Conservation (phyloP, 1,284 basidiomycete species). For the Fomitiporia mediterranea region DNA sequence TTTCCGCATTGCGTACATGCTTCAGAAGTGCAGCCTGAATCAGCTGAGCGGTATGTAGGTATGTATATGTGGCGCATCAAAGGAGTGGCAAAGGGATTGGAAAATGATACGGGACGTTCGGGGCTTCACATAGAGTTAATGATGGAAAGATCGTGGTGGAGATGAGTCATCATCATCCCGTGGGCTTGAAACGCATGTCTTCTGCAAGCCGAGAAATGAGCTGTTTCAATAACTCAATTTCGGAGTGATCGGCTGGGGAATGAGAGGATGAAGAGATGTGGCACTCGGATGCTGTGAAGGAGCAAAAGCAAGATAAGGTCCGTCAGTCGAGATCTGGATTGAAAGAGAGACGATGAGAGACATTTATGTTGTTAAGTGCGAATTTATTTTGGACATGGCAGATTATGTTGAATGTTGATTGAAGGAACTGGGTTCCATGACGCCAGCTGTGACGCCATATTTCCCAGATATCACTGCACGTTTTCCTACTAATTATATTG, state of each 20-base stretch:
- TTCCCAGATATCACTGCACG: no score
- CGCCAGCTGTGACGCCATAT: constrained; percentile 1
- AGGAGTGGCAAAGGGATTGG: neutral
- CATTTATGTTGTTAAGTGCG: no score
- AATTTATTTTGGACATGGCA: neutral
- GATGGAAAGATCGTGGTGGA: neutral
- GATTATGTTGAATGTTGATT: neutral
- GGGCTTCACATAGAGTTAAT: neutral
- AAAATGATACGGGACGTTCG: neutral
- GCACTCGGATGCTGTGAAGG: neutral
- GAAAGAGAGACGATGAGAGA: no score
- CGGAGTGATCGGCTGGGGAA: neutral
- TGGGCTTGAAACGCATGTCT: neutral
- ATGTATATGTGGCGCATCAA: constrained; percentile 1
- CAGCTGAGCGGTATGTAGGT: neutral
- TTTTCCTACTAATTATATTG: no score
- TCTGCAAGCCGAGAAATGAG: no score
- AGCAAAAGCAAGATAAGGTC: neutral
- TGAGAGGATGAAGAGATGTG: neutral
- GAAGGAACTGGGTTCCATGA: neutral
- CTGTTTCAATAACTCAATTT: no score
- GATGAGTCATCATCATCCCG: neutral
- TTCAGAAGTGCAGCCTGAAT: no score
- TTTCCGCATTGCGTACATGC: no score
- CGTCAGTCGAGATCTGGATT: no score